Conservation (phyloP, 2,329 filamentous ascomycete genomes). For the Colletotrichum truncatum region DNA sequence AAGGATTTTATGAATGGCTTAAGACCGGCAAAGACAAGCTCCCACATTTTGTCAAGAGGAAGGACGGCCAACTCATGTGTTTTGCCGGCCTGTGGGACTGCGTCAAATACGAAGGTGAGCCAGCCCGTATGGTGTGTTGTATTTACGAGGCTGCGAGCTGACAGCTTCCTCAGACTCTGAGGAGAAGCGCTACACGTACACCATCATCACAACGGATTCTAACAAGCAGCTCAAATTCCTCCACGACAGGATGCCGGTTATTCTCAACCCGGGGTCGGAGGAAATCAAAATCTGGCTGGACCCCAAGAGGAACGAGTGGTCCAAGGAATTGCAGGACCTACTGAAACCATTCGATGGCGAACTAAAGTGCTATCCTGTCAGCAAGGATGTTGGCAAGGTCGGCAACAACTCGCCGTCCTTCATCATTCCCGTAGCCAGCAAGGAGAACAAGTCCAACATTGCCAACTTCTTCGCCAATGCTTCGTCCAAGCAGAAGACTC, state of each 20-base stretch:
- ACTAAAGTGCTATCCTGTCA: conserved; percentile 86
- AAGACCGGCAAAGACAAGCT: conserved; percentile 85
- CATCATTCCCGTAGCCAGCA: conserved; percentile 82
- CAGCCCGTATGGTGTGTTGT: not conserved
- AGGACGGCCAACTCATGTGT: conserved; percentile 85
- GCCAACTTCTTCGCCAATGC: conserved; percentile 83
- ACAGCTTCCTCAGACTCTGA: conserved; percentile 54
- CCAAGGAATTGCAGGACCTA: conserved; percentile 77
- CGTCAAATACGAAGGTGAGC: conserved; percentile 78
- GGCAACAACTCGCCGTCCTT: conserved; percentile 90
- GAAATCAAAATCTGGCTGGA: conserved; percentile 82
- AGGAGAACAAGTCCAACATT: conserved; percentile 92
- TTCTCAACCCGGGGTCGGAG: conserved; percentile 80
- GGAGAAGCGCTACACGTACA: conserved; percentile 85
- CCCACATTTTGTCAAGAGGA: conserved; percentile 84
- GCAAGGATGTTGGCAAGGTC: conserved; percentile 91
- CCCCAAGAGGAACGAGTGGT: conserved; percentile 77
- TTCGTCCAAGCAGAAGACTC: conserved; percentile 45
- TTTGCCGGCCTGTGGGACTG: conserved; percentile 94
- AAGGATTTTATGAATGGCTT: conserved; percentile 97
- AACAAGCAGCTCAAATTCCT: conserved; percentile 86
- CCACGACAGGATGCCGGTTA: conserved; percentile 95
- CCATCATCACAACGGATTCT: conserved; percentile 90
- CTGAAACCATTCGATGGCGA: conserved; percentile 83
- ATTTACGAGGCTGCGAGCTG: not conserved